Evolutionary conservation across 306 rosid genomes (phyloP).

Genomic region (Amphicarpaea edgeworthii): DNA sequence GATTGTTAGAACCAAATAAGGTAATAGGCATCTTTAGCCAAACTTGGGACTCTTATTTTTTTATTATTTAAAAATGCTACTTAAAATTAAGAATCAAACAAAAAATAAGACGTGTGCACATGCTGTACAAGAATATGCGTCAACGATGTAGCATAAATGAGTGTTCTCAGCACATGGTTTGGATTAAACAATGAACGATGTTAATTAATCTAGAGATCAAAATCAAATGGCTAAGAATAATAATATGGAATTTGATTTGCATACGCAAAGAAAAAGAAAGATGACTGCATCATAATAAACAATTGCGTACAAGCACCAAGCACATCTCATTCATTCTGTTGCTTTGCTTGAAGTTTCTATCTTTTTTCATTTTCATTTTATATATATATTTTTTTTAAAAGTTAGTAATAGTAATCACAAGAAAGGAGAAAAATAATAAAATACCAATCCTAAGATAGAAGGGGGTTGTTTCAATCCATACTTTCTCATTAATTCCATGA

Average conservation of each 20-base stretch:
- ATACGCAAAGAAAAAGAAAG: constrained; percentile 23
- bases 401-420: too few species aligned
- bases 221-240: neutral
- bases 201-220: neutral
- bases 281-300: neutral
- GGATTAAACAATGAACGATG: neutral
- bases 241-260: constrained; percentile 29
- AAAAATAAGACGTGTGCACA: neutral
- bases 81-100: neutral
- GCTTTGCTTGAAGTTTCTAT: constrained; percentile 47
- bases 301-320: constrained; percentile 17
- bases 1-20: neutral
- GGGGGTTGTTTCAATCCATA: too few species aligned
- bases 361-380: too few species aligned
- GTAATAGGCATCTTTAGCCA: neutral
- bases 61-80: neutral
- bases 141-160: neutral
- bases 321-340: constrained; percentile 12
- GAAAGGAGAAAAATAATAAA: too few species aligned
- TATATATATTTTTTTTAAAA: too few species aligned
- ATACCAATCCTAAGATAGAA: too few species aligned
- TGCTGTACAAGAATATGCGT: too few species aligned
- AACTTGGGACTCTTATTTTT: neutral
- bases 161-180: neutral
- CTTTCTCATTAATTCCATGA: too few species aligned